Evolutionary conservation across 140 eudicot genomes (phyloP), one percentile per base, ranked within the genome.

Genomic region (Flaveria floridana): DNA sequence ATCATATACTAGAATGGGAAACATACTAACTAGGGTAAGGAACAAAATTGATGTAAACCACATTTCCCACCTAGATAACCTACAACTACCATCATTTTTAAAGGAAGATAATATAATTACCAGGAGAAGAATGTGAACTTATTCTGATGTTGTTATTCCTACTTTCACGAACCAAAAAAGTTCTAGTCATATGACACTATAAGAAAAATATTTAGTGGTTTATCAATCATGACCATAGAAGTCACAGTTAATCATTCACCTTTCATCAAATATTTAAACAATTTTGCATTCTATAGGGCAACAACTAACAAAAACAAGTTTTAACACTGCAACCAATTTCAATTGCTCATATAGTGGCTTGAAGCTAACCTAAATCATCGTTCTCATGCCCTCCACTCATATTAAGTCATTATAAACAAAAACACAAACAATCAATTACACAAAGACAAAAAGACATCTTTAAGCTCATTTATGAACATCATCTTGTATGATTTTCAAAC

Each of bases 321-420:
- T 67, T 39, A 68, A 41, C 7, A 70, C 74, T 79, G 80, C 93
- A 89, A 78, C 96, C 98, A 30, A 83, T 65, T 79, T 93, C 98
- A 48, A 93, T 80, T 4, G 96, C 59, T 53, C 81, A 89, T 97
- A 93, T 93, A 72, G 94, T 85, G 41, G 93, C 88, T 82, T 82
- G 96, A 78, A 93, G 86, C 76, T 88, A 92, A 30, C 85, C 85
- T 76, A 89, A 73, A 76, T 92, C 96, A 28, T 46, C 57, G 66
- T 65, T 82, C 7, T 69, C 83, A 76, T 51, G 74, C 69, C 78
- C 86, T 73, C 84, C 90, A 23, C 25, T 23, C 25, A 23, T 23
- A 23, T 23, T 23, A 23, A 62, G 82, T 76, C 64, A 46, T 66
- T 39, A 53, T 15, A 30, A 66, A 37, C 42, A 41, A 52, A 30